Evolutionary conservation across 257 asterid genomes (phyloP), one percentile per base, ranked within the genome.

Genomic region (Salvia rosmarinus): DNA sequence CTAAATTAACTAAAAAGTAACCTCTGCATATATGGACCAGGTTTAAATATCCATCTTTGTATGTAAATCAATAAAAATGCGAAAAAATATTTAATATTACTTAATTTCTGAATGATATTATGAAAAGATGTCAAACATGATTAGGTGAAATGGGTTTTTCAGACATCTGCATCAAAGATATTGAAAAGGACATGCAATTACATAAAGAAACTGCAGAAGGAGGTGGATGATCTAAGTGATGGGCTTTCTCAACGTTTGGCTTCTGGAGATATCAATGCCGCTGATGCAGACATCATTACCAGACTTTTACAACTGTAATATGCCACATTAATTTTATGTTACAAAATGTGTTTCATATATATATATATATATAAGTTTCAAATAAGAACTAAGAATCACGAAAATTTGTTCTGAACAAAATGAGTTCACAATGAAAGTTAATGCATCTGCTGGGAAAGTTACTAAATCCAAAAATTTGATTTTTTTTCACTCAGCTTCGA

Each of bases 151-250:
- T 37, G 28, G 6, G 14, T 17, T 58, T 72, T 46, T 44, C 64
- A 89, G 96, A 82, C 63, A 60, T 14, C 75, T 51, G 79, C 85
- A 78, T 58, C 88, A 64, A 77, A 83, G 77, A 49, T 80, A 3
- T 49, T 87, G 79, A 76, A 86, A 63, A 87, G 81, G 65, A 70
- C 86, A 34, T 84, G 96, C 77, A 81, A 74, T 16, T 84, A 86
- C 80, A 83, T 90, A 23, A 78, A 79, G 84, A 82, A 75, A 58
- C 82, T 90, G 84, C 85, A 87, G 20, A 86, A 70, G 63, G 92
- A 90, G 69, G 88, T 85, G 75, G 95, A 87, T 76, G 82, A 77
- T 73, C 71, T 87, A n/a, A 84, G 89, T 74, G 85, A 76, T 4
- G 81, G 81, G 52, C 82, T 90, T 20, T 82, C 95, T 35, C 80